Conservation (phyloP, 441 rosid species). For the Kokia cookei region DNA sequence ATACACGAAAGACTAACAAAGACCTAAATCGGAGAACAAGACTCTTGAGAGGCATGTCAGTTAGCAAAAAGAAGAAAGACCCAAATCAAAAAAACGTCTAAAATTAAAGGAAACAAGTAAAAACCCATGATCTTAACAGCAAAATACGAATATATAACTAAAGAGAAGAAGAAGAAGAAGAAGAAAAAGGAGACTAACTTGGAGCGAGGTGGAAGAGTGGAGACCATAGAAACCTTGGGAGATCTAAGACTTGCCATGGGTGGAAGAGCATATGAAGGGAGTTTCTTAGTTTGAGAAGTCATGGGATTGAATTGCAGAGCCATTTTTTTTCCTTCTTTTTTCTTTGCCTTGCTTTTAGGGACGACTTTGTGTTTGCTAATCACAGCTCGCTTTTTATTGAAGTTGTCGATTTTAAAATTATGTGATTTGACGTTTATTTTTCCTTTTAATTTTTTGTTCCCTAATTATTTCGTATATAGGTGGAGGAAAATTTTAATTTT, state of each 20-base stretch:
- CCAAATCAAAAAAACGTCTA: conserved; percentile 32
- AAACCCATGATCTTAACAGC: neutral
- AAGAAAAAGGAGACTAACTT: conserved; percentile 32
- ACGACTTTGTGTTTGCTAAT: no score
- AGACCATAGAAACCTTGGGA: conserved; percentile 59
- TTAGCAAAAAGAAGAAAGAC: neutral
- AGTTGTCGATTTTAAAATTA: no score
- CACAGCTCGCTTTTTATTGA: no score
- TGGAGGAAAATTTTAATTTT: no score
- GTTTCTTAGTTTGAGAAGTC: conserved; percentile 37
- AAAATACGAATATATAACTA: neutral
- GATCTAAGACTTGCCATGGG: conserved; percentile 56
- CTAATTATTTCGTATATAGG: no score
- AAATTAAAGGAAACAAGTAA: neutral
- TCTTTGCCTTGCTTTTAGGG: neutral
- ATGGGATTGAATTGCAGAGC: conserved; percentile 56
- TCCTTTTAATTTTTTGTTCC: no score
- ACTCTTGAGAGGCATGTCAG: neutral
- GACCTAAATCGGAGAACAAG: neutral
- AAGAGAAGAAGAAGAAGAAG: neutral
- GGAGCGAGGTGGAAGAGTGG: conserved; percentile 50
- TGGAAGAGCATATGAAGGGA: conserved; percentile 51
- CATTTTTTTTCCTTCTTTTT: conserved; percentile 21
- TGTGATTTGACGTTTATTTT: no score
- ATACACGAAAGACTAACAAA: neutral